These are phyloP conservation scores for Colletotrichum viniferum DNA, from an alignment of 2,329 filamentous ascomycete genomes.

Conservation along the genomic window DNA sequence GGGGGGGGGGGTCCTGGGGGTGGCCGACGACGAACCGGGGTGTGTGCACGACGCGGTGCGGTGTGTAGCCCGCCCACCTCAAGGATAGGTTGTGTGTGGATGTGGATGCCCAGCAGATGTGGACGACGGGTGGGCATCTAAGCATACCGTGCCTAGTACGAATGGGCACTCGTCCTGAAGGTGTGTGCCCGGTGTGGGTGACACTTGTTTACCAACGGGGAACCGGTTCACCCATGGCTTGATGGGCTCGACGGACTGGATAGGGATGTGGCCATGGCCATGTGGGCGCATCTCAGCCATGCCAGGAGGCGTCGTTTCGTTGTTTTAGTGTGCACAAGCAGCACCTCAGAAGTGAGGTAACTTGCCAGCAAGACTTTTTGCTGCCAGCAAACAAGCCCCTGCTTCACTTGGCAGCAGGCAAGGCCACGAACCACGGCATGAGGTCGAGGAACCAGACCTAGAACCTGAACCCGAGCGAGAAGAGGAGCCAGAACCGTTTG, in stretches of 20 bases:
- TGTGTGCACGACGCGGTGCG: constrained; percentile 19
- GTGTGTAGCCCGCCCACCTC: constrained; percentile 15
- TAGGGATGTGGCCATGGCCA: background rate
- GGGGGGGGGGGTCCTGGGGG: background rate
- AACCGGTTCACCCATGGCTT: background rate
- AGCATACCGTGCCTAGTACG: background rate
- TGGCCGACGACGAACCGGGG: background rate
- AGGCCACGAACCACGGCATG: background rate
- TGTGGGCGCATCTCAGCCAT: background rate
- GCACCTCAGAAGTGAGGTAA: background rate
- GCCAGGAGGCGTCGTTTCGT: background rate
- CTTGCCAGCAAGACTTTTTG: background rate
- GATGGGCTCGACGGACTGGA: background rate
- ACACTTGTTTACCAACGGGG: constrained; percentile 15
- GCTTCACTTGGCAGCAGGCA: background rate
- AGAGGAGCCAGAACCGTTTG: background rate
- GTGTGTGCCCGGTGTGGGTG: constrained; percentile 1
- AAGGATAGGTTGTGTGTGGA: background rate
- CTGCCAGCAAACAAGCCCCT: constrained; percentile 3
- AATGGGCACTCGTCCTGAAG: background rate
- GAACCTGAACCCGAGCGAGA: background rate
- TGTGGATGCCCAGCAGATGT: constrained; percentile 1
- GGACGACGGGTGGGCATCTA: background rate
- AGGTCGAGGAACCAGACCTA: background rate
- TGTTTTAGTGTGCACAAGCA: background rate